Percentiles rank a stretch among this genome's conserved stretches.
phyloP scores from a whole-genome alignment of 768 basidiomycete species.

The Mycena vitilis region DNA sequence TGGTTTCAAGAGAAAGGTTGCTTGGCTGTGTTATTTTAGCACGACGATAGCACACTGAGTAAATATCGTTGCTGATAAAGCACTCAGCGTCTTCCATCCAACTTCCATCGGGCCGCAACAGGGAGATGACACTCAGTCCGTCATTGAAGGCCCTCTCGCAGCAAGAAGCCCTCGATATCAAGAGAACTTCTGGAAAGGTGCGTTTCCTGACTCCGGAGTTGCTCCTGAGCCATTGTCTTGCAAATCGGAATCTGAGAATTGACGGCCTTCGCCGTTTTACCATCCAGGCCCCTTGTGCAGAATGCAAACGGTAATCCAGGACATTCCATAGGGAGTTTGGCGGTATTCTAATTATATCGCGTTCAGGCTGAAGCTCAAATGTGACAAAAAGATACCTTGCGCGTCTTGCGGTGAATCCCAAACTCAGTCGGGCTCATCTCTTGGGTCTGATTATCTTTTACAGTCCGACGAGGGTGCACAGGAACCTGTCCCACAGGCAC shows the following conservation, averaged over 20 bases:
- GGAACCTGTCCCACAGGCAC: constrained; percentile 22
- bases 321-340: too few species aligned
- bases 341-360: too few species aligned
- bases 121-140: too few species aligned
- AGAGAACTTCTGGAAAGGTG: background rate
- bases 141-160: background rate
- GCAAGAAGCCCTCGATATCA: background rate
- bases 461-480: constrained; percentile 22
- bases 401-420: constrained; percentile 16
- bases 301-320: background rate
- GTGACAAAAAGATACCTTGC: constrained; percentile 23
- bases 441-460: background rate
- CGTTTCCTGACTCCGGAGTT: background rate
- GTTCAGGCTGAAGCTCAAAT: constrained; percentile 24
- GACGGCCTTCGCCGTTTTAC: too few species aligned
- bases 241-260: too few species aligned
- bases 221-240: too few species aligned
- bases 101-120: background rate
- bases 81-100: background rate
- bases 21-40: too few species aligned
- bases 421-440: too few species aligned
- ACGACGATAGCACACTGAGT: too few species aligned
- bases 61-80: too few species aligned
- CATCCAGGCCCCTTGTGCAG: too few species aligned
- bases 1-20: too few species aligned